These are phyloP conservation scores for Heritiera littoralis DNA, from an alignment of 345 rosid species.

Conservation along the genomic window DNA sequence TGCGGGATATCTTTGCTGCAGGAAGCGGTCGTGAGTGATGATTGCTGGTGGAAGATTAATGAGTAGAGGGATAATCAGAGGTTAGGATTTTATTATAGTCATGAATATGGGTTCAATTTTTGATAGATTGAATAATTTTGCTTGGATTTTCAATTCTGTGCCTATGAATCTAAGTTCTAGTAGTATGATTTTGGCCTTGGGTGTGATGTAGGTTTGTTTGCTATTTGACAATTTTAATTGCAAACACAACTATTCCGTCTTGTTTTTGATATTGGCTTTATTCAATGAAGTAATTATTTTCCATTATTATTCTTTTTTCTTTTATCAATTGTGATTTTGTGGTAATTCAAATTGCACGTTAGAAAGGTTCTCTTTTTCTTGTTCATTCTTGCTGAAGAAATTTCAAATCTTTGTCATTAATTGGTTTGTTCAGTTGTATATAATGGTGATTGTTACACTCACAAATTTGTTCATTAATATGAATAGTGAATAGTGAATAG, in stretches of 20 bases:
- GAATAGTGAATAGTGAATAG: background rate
- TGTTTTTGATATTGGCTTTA: background rate
- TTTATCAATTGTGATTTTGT: background rate
- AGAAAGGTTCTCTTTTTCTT: background rate
- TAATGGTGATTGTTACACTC: background rate
- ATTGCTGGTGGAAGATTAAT: constrained; percentile 3
- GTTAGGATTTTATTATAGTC: constrained; percentile 21
- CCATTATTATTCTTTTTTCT: too few species aligned
- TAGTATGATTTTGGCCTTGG: constrained; percentile 22
- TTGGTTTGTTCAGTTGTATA: background rate
- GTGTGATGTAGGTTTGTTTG: constrained; percentile 28
- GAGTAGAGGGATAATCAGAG: constrained; percentile 8
- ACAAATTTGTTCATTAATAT: background rate
- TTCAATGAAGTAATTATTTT: background rate
- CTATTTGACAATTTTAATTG: constrained; percentile 17
- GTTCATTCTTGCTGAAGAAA: background rate
- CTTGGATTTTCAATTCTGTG: constrained; percentile 28
- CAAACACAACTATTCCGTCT: background rate
- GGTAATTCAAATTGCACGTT: background rate
- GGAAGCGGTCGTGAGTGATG: constrained; percentile 39
- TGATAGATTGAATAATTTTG: constrained; percentile 35
- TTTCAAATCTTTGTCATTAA: background rate
- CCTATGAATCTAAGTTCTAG: constrained; percentile 21
- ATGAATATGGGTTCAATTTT: constrained; percentile 28
- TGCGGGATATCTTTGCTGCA: constrained; percentile 42